A percentile compares a stretch with the other conserved stretches of the same genome.
phyloP scores from a whole-genome alignment of 2,329 filamentous ascomycete species.

The Exophiala bonariae region DNA sequence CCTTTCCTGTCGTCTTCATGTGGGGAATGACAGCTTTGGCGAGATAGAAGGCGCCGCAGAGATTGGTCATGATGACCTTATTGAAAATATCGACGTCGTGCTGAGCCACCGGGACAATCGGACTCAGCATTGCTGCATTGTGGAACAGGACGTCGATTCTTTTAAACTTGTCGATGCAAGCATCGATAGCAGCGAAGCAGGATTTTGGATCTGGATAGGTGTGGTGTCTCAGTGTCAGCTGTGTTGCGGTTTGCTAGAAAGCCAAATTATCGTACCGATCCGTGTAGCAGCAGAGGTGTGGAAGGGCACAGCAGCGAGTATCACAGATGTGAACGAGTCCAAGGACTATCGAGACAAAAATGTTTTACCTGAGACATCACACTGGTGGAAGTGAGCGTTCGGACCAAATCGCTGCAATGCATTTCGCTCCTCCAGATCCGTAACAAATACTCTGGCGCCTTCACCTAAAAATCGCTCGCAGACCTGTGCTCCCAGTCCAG shows the following conservation, averaged over 20 bases:
- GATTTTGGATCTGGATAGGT: constrained; percentile 5
- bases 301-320: too few species aligned
- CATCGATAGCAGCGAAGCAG: constrained; percentile 11
- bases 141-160: constrained; percentile 16
- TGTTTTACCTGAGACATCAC: constrained; percentile 13
- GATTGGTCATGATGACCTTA: constrained; percentile 18
- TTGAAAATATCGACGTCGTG: constrained; percentile 15
- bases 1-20: constrained; percentile 12
- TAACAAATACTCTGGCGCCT: constrained; percentile 15
- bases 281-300: too few species aligned
- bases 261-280: too few species aligned
- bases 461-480: constrained; percentile 13
- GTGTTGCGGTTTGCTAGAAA: too few species aligned
- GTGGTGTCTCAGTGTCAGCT: constrained; percentile 5
- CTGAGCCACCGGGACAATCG: constrained; percentile 10
- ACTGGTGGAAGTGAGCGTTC: constrained; percentile 15
- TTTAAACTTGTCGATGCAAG: constrained; percentile 9
- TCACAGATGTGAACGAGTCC: too few species aligned
- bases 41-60: constrained; percentile 15
- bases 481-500: constrained; percentile 15
- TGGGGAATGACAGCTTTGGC: constrained; percentile 13
- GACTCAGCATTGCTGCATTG: constrained; percentile 11
- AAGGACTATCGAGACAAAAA: constrained; percentile 3
- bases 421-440: constrained; percentile 16
- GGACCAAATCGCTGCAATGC: constrained; percentile 12